Base-by-base conservation (phyloP, 1,284 basidiomycete genomes). In the Cystobasidium pallidum region DNA sequence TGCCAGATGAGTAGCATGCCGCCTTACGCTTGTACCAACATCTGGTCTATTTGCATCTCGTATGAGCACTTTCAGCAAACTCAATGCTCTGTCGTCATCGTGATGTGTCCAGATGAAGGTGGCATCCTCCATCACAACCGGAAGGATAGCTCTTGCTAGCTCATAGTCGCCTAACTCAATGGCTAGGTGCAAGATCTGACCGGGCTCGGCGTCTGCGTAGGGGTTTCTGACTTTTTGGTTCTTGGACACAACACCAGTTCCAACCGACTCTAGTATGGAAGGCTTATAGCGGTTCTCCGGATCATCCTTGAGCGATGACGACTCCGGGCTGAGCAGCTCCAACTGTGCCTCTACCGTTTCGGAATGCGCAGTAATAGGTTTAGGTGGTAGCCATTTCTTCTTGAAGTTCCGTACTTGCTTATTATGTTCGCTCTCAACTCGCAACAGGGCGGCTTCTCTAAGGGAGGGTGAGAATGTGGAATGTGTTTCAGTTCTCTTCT, bases 381-480 rank as follows among this genome's bases (percentile, higher is more conserved):
- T 21, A 2, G 58, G 58, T 26, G 58, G 11, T 7, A 24, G 17
- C 58, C 58, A 61, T 61, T 61, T 61, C 58, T 61, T 61, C 58
- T 61, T 61, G 13, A 45, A 61, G 28, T 61, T 61, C n/a, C 24
- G 24, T 7, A 28, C 39, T 26, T 61, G 30, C n/a, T 43, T 39
- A 24, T 41, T 24, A 8, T 39, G 36, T 41, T 61, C 36, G 13
- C 26, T 39, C 19, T 28, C 13, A 4, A 34, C 58, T 41, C 41
- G 24, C 11, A 43, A 17, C 6, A 24, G 41, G 17, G 58, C 58
- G 28, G 58, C 58, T 26, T 61, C 39, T 30, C 58, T 61, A 10
- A 61, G 34, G 21, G 19, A 15, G 1, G 36, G 19, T 6, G 58
- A 61, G 34, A 43, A 26, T 7, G n/a, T 41, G 8, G 58, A 41